A percentile compares a stretch with the other conserved stretches of the same genome.
phyloP scores from a whole-genome alignment of 2,329 filamentous ascomycete species.

The Xylariales sp. region DNA sequence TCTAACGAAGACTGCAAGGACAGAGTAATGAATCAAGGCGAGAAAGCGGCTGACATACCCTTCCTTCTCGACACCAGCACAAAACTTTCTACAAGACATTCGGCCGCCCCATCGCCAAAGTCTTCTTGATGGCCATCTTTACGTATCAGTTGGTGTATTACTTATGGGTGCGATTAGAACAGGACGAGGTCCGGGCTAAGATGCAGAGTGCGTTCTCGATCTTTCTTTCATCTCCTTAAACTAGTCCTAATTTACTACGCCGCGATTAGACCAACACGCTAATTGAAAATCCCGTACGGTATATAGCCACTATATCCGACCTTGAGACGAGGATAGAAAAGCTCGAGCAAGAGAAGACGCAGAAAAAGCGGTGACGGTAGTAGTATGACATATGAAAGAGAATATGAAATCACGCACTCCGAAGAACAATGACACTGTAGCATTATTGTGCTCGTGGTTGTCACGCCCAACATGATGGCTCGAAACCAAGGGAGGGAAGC shows the following conservation, averaged over 20 bases:
- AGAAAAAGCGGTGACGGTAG: constrained; percentile 30
- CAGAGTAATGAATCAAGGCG: not conserved
- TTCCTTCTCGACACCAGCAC: constrained; percentile 52
- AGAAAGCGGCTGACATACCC: constrained; percentile 13
- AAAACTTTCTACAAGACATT: constrained; percentile 80
- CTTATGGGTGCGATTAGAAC: constrained; percentile 79
- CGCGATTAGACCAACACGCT: not conserved
- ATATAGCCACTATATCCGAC: constrained; percentile 46
- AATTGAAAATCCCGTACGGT: not conserved
- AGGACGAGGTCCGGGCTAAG: constrained; percentile 72
- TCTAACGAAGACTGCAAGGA: not conserved
- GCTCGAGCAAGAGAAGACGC: constrained; percentile 43
- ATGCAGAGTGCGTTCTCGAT: constrained; percentile 62
- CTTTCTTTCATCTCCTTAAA: not conserved
- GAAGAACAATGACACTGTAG: not conserved
- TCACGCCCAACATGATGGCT: not conserved
- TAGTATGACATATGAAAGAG: not conserved
- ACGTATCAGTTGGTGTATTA: constrained; percentile 84
- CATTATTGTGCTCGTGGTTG: not conserved
- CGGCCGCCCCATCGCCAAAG: constrained; percentile 77
- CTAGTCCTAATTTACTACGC: not conserved
- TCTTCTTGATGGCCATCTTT: constrained; percentile 78
- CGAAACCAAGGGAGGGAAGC: not conserved
- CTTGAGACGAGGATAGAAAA: constrained; percentile 47
- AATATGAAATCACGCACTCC: not conserved